Evolutionary conservation across 768 basidiomycete species (phyloP), one percentile per base, ranked within the genome.

Genomic region (Gymnopilus junonius): DNA sequence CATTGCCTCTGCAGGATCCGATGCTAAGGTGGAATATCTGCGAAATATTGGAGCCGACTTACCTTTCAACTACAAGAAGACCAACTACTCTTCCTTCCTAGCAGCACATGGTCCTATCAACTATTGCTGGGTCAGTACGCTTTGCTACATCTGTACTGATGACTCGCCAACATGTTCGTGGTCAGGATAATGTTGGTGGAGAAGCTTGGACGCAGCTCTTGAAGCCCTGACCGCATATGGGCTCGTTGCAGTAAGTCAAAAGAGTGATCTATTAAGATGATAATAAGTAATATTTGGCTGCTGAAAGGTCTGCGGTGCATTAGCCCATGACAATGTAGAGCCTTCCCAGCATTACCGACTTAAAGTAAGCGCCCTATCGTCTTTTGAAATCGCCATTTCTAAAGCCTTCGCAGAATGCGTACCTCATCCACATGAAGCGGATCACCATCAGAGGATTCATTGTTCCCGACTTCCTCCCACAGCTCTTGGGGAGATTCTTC

Each of bases 61-160:
- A 6, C 85, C 81, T 0, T 91, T 91, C 78, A 90, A 92, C 73
- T 91, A 90, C 75, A 90, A 92, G 80, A 90, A 81, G 0, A 76
- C 76, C 0, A 75, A 75, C 51, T 85, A 83, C 0, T 68, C 67
- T 0, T 83, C 87, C 14, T 75, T 89, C 3, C 76, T 93, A 39
- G 67, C 72, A 64, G 80, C 80, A 65, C 80, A 90, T 64, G 88
- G 88, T 0, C 80, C 80, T 3, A 74, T 83, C 39, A 76, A 83
- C 54, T 71, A 80, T 78, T 81, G 66, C 45, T 55, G 76, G 66
- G 37, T 43, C 17, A 15, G 54, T 53, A 31, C n/a, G n/a, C n/a
- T n/a, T n/a, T n/a, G n/a, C n/a, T n/a, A n/a, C n/a, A n/a, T n/a
- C n/a, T n/a, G n/a, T n/a, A n/a, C n/a, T n/a, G n/a, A n/a, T 23